Evolutionary conservation across 2,329 filamentous ascomycete species (phyloP).

Genomic region (Didymella keratinophila): DNA sequence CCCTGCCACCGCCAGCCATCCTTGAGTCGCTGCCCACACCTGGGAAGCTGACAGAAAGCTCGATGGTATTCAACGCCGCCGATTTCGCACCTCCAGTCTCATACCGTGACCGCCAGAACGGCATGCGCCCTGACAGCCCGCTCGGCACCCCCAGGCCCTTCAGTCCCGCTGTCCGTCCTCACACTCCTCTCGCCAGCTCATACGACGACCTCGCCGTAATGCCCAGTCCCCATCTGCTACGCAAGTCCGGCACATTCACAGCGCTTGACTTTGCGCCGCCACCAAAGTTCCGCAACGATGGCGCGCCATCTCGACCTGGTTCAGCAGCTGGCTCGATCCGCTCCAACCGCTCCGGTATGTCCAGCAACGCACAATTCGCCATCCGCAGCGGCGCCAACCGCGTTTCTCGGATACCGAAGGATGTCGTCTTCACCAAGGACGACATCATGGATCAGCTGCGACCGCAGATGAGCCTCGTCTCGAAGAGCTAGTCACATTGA

Average conservation of each 20-base stretch:
- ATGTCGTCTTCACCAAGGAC: constrained; percentile 79
- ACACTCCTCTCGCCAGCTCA: constrained; percentile 80
- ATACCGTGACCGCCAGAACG: constrained; percentile 70
- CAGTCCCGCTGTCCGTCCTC: constrained; percentile 73
- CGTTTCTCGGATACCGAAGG: constrained; percentile 82
- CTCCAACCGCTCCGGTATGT: constrained; percentile 81
- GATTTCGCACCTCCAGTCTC: constrained; percentile 84
- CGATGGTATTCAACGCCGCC: constrained; percentile 70
- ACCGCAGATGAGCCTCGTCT: constrained; percentile 63
- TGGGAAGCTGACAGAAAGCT: constrained; percentile 82
- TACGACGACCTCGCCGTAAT: constrained; percentile 87
- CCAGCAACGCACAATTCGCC: constrained; percentile 70
- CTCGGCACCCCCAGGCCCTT: constrained; percentile 70
- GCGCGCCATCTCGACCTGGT: constrained; percentile 37
- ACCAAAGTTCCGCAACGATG: constrained; percentile 68
- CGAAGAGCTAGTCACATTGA: constrained; percentile 32
- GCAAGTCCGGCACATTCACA: constrained; percentile 81
- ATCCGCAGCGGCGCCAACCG: constrained; percentile 86
- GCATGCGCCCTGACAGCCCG: constrained; percentile 68
- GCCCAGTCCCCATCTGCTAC: constrained; percentile 82
- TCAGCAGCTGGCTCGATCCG: constrained; percentile 61
- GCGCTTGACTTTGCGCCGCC: constrained; percentile 82
- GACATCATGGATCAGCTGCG: constrained; percentile 67
- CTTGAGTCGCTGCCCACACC: constrained; percentile 84
- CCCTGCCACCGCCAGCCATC: constrained; percentile 74